Percentiles rank a stretch among this genome's conserved stretches.
Conservation (phyloP, 1,284 basidiomycete genomes). For the Rhodotorula sp. region DNA sequence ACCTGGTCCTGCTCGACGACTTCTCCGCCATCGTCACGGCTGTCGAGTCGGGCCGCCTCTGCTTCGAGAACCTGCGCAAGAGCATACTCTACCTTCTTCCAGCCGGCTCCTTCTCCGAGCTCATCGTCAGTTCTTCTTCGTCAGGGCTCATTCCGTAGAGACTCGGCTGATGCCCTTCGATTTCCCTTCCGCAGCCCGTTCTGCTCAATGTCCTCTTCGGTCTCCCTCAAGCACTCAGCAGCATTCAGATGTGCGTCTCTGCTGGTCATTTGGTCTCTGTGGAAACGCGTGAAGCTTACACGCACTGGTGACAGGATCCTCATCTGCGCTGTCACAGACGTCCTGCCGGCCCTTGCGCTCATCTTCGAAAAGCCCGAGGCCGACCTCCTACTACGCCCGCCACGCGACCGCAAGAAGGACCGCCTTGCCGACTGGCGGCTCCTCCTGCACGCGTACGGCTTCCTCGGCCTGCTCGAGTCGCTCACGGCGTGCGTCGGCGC, state of each 20-base stretch:
- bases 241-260: constrained; percentile 54
- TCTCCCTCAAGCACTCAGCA: constrained; percentile 59
- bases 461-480: constrained; percentile 63
- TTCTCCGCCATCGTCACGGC: constrained; percentile 56
- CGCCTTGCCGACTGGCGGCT: constrained; percentile 57
- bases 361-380: constrained; percentile 64
- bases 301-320: constrained; percentile 56
- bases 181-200: constrained; percentile 52
- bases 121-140: constrained; percentile 53
- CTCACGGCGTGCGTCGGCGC: constrained; percentile 58
- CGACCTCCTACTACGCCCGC: constrained; percentile 61
- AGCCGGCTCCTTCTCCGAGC: constrained; percentile 62
- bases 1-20: constrained; percentile 51
- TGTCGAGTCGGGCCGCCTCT: constrained; percentile 56
- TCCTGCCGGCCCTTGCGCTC: constrained; percentile 60
- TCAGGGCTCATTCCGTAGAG: too few relatives aligned
- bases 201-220: constrained; percentile 59
- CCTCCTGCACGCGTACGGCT: constrained; percentile 66
- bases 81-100: constrained; percentile 45
- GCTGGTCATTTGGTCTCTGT: background rate
- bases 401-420: constrained; percentile 62
- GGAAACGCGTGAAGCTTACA: background rate
- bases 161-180: rapidly evolving
- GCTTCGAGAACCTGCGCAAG: constrained; percentile 68
- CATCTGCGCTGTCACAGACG: constrained; percentile 63